Evolutionary conservation across 1,284 basidiomycete genomes (phyloP), one percentile per base, ranked within the genome.

Genomic region (Trichosporon sp.): DNA sequence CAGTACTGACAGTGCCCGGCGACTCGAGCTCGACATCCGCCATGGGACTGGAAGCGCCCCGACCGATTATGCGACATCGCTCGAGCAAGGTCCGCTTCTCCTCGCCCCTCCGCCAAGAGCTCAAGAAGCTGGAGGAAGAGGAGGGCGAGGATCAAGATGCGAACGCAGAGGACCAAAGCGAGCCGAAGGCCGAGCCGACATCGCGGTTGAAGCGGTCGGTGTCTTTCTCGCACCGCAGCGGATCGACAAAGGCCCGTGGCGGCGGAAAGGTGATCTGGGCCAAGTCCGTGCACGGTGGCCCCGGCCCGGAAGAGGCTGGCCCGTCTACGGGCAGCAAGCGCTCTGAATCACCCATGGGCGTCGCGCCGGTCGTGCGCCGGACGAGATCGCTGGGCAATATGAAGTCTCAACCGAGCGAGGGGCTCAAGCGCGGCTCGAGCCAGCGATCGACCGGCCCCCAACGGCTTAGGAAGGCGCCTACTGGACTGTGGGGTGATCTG

Each of bases 71-170:
- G 23, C 57, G 57, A 34, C 57, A 58, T 25, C 49, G 49, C 10
- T 54, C 49, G 27, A 58, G 36, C 57, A 58, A 34, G 32, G 57
- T 58, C 10, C 57, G 57, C 57, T 34, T 58, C 34, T 58, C 57
- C 19, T 58, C 57, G 11, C 57, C 57, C 7, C 57, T 58, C 23
- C 33, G 57, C 5, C 32, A 37, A 7, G 34, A 58, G 36, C 23
- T 58, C 13, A 37, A 58, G 23, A 23, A 37, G 1, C 40, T 44
- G 19, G 40, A 44, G 7, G 57, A 37, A 11, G 23, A 58, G 2
- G 31, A 21, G n/a, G 32, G 5, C 19, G 3, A 33, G 31, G 4
- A 25, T 16, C 5, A 16, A 11, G 4, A 29, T n/a, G n/a, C 23
- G 16, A 16, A 54, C 49, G 9, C 27, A 54, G 27, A 54, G 25